phyloP scores from a whole-genome alignment of 371 early-diverging fungal species.

The Blakeslea trispora region DNA sequence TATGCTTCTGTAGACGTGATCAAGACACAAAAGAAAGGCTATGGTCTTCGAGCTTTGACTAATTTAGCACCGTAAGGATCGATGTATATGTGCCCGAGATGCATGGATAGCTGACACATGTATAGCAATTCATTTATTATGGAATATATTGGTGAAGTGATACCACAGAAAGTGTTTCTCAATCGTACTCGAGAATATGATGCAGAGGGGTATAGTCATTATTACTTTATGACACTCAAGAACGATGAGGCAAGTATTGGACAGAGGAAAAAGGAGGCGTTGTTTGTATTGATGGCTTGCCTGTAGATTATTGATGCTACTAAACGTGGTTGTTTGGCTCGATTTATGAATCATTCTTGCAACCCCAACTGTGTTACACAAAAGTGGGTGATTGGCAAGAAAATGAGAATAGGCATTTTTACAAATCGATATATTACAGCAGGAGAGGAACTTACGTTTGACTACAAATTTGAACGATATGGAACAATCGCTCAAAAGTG shows the following conservation, averaged over 20 bases:
- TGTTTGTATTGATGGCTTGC: too few relatives aligned
- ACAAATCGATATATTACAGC: slow-evolving; percentile 65
- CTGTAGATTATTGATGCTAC: slow-evolving; percentile 95
- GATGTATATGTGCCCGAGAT: too few relatives aligned
- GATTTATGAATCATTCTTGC: slow-evolving; percentile 95
- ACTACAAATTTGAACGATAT: slow-evolving; percentile 90
- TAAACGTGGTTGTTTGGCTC: slow-evolving; percentile 84
- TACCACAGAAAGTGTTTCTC: slow-evolving; percentile 75
- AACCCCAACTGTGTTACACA: slow-evolving; percentile 87
- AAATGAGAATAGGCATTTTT: slow-evolving; percentile 83
- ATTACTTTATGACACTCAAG: slow-evolving; percentile 96
- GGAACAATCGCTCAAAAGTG: slow-evolving; percentile 90
- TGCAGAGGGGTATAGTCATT: slow-evolving; percentile 83
- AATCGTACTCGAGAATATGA: slow-evolving; percentile 83
- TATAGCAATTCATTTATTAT: slow-evolving; percentile 78
- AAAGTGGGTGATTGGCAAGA: slow-evolving; percentile 85
- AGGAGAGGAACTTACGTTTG: slow-evolving; percentile 91
- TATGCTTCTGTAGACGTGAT: slow-evolving; percentile 89
- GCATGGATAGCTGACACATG: slow-evolving; percentile 2
- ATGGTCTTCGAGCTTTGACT: slow-evolving; percentile 80
- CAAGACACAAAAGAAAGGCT: slow-evolving; percentile 89
- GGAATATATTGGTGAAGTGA: slow-evolving; percentile 97
- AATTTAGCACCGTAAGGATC: slow-evolving; percentile 65
- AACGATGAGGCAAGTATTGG: slow-evolving; percentile 83
- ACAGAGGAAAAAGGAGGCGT: too few relatives aligned